phyloP scores from a whole-genome alignment of 495 filamentous ascomycete species.

The Durotheca rogersii region DNA sequence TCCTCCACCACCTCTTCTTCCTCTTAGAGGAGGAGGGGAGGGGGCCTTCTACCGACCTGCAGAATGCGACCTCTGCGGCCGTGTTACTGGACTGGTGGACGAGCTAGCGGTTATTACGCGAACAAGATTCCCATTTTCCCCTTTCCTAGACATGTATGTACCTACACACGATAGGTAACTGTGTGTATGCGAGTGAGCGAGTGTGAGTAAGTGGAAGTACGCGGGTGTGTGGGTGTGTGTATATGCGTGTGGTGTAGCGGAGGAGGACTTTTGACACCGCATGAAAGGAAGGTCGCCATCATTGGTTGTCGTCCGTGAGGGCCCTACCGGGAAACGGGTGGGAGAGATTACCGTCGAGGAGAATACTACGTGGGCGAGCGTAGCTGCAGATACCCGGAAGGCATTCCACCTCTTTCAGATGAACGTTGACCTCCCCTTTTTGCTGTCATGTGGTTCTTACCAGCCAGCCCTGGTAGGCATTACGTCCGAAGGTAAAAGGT shows the following conservation, averaged over 20 bases:
- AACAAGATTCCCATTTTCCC: conserved; percentile 19
- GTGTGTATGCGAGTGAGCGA: no score
- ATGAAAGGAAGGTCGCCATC: not conserved
- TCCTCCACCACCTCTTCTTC: conserved; percentile 16
- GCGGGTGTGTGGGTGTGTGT: no score
- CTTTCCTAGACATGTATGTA: conserved; percentile 2
- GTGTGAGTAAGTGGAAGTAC: no score
- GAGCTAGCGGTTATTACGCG: conserved; percentile 28
- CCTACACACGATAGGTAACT: no score
- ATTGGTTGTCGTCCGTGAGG: conserved; percentile 9
- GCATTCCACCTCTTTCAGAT: conserved; percentile 19
- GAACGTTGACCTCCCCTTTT: conserved; percentile 9
- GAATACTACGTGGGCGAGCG: conserved; percentile 24
- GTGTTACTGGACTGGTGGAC: conserved; percentile 21
- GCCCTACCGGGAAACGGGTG: conserved; percentile 11
- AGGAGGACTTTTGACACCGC: conserved; percentile 6
- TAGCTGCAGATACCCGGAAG: conserved; percentile 25
- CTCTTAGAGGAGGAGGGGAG: no score
- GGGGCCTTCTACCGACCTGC: conserved; percentile 18
- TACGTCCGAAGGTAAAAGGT: conserved; percentile 9
- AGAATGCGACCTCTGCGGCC: conserved; percentile 9
- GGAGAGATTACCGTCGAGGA: conserved; percentile 16
- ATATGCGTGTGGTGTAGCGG: conserved; percentile 1
- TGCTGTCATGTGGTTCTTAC: conserved; percentile 9
- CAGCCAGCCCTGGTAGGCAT: conserved; percentile 6